Evolutionary conservation across 257 asterid species (phyloP).

Genomic region (Nicotiana otophora): DNA sequence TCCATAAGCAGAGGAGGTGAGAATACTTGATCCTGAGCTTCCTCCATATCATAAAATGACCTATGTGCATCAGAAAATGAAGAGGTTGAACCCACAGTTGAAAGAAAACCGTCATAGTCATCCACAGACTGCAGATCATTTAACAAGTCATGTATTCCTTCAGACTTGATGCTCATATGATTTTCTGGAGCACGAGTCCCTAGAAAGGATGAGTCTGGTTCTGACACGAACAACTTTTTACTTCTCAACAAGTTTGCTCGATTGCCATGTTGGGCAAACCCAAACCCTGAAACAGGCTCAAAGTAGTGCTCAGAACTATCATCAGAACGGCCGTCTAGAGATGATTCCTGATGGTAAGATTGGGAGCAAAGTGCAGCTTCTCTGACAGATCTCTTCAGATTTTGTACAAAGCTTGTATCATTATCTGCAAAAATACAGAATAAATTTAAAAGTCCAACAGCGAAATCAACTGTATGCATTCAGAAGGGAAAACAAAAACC

Average conservation of each 20-base stretch:
- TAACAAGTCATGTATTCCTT: constrained; percentile 49
- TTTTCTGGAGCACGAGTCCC: constrained; percentile 37
- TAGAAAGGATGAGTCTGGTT: constrained; percentile 54
- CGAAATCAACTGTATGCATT: constrained; percentile 9
- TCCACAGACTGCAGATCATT: constrained; percentile 70
- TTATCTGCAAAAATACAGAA: constrained; percentile 50
- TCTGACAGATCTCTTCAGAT: constrained; percentile 88
- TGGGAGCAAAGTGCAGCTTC: constrained; percentile 83
- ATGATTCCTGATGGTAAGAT: constrained; percentile 52
- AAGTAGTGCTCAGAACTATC: constrained; percentile 89
- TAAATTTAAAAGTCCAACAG: constrained; percentile 1
- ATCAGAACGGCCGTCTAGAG: constrained; percentile 79
- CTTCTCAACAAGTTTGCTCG: constrained; percentile 42
- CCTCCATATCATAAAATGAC: constrained; percentile 76
- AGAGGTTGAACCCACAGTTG: constrained; percentile 71
- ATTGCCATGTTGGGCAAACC: constrained; percentile 59
- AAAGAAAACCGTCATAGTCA: constrained; percentile 73
- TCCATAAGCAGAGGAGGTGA: constrained; percentile 96
- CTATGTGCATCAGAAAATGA: constrained; percentile 66
- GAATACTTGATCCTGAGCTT: constrained; percentile 76
- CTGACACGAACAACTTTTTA: constrained; percentile 52
- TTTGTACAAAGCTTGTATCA: constrained; percentile 60
- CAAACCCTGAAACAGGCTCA: constrained; percentile 69
- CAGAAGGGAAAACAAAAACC: constrained; percentile 42
- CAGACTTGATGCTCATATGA: constrained; percentile 50